Base-by-base conservation (phyloP, 805 yeast genomes). In the Pichia paraexigua region DNA sequence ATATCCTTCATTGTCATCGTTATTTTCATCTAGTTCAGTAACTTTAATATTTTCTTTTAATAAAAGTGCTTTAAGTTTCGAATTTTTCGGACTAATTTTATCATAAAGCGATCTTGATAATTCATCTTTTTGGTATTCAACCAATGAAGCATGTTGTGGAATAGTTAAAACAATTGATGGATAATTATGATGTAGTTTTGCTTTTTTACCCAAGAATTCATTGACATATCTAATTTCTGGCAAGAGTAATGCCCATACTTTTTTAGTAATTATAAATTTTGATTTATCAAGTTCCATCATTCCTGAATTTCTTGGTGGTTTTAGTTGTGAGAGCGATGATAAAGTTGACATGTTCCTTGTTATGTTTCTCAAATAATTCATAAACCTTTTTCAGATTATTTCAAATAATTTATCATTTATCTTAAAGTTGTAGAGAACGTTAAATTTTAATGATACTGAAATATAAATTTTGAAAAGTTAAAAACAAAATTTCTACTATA, bases 111-210 rank as follows among this genome's bases (percentile, higher is more conserved):
- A 43, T 10, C 43, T 2, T 9, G 51, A 32, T 30, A 22, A 61
- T 67, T 12, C 21, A 2, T 45, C 43, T n/a, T 22, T 32, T 10
- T 51, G 60, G 5, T 71, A 53, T 39, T 69, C 71, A n/a, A 84
- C 80, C 6, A 91, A 81, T 54, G 84, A 86, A 21, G 88, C 80
- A 8, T 87, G 71, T 7, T 86, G 77, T 17, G 87, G 87, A n/a
- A 87, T 60, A 55, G 79, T 78, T 28, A 92, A 68, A n/a, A 88
- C 71, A 32, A 52, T 43, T 10, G 47, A 46, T 7, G 25, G 21
- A 2, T 28, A 35, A 57, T 85, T 94, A 11, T 67, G 61, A 48
- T n/a, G n/a, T n/a, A 76, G 74, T 62, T 78, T 76, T 4, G 66
- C 58, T 60, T 82, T 84, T 13, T 48, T 53, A 10, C 53, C 55